phyloP scores from a whole-genome alignment of 2,329 filamentous ascomycete species.

The Cytospora piceae region DNA sequence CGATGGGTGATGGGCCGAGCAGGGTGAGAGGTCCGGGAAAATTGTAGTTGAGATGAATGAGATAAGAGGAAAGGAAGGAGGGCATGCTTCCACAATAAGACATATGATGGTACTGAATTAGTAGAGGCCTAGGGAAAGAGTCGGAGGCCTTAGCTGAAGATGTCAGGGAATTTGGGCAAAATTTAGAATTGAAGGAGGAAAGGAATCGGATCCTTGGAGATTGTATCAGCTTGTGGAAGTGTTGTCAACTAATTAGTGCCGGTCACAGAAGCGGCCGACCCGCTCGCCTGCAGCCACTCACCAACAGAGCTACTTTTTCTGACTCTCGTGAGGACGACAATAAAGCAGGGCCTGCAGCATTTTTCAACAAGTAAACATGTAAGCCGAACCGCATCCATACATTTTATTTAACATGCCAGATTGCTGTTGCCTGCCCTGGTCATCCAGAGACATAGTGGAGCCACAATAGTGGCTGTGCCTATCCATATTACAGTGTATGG shows the following conservation, averaged over 20 bases:
- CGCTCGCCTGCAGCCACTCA: too few relatives aligned
- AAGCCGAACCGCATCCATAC: background rate
- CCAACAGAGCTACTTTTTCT: background rate
- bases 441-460: background rate
- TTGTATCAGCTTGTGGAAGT: too few relatives aligned
- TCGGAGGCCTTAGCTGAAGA: background rate
- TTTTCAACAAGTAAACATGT: too few relatives aligned
- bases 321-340: background rate
- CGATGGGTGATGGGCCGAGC: background rate
- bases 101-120: background rate
- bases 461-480: slow-evolving; percentile 4
- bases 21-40: background rate
- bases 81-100: background rate
- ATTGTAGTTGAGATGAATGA: too few relatives aligned
- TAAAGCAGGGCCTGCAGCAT: too few relatives aligned
- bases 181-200: too few relatives aligned
- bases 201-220: slow-evolving; percentile 1
- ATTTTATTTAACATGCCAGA: background rate
- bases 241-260: slow-evolving; percentile 1
- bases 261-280: slow-evolving; percentile 2
- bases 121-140: background rate
- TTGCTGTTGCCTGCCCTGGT: background rate
- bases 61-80: too few relatives aligned
- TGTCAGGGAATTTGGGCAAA: background rate
- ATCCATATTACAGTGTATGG: background rate